Conservation (phyloP, 179 eudicot genomes). For the Beta corolliflora region DNA sequence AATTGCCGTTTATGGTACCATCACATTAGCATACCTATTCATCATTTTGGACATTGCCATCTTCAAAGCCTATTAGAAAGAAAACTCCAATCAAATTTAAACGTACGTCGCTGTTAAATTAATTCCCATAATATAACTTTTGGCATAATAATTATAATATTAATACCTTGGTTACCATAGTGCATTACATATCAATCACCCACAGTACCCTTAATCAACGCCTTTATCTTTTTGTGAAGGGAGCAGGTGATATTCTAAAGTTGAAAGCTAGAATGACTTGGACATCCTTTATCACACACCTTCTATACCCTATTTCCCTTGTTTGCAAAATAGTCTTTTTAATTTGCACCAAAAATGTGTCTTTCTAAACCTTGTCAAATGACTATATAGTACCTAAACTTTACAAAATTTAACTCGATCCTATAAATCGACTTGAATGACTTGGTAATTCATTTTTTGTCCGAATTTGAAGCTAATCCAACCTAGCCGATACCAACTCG, state of each 20-base stretch:
- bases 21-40: background rate
- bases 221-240: constrained; percentile 3
- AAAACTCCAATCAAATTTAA: background rate
- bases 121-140: constrained; percentile 2
- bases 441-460: no score
- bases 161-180: background rate
- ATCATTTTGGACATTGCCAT: background rate
- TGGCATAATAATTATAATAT: background rate
- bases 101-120: background rate
- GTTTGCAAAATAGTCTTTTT: no score
- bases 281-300: background rate
- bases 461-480: no score
- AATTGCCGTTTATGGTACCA: background rate
- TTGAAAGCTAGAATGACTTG: background rate
- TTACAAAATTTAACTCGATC: no score
- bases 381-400: no score
- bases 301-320: no score
- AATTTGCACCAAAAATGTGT: no score
- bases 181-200: background rate
- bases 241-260: background rate
- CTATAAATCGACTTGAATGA: no score
- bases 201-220: background rate
- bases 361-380: no score
- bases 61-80: background rate
- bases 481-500: no score